Evolutionary conservation across 805 yeast species (phyloP).

Genomic region (Saturnispora saitoi): DNA sequence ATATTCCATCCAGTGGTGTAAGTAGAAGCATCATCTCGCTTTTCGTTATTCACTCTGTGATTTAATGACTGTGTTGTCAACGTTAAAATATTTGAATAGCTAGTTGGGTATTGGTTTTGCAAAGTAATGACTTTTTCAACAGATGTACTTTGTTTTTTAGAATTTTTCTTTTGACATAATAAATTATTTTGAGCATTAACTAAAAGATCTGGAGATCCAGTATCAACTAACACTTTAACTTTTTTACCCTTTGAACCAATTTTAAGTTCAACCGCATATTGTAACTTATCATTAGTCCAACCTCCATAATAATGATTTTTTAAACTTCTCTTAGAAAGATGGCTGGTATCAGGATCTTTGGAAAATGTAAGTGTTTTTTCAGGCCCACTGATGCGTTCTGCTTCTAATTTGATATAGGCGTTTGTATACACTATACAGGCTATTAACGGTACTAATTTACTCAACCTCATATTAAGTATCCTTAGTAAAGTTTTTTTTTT

Average conservation of each 20-base stretch:
- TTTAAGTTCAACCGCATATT: constrained; percentile 34
- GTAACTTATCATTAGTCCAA: constrained; percentile 23
- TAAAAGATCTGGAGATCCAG: constrained; percentile 65
- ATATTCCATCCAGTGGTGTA: constrained; percentile 12
- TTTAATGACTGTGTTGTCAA: neutral
- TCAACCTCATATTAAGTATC: neutral
- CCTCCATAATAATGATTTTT: constrained; percentile 2
- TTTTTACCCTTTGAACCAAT: constrained; percentile 49
- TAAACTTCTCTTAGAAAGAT: neutral
- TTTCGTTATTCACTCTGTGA: neutral
- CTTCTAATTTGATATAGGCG: neutral
- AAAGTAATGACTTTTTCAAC: neutral
- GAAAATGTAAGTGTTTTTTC: neutral
- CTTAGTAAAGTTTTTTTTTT: too few relatives aligned
- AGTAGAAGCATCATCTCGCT: constrained; percentile 5
- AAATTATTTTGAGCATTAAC: constrained; percentile 27
- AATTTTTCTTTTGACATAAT: constrained; percentile 1
- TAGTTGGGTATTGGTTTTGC: neutral
- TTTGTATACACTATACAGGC: neutral
- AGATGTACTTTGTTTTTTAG: neutral
- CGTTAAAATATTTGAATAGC: neutral
- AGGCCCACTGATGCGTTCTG: neutral
- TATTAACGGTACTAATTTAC: neutral
- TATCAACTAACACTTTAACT: constrained; percentile 47
- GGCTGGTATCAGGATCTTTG: constrained; percentile 1